Evolutionary conservation across 768 basidiomycete genomes (phyloP).

Genomic region (Calocera cornea): DNA sequence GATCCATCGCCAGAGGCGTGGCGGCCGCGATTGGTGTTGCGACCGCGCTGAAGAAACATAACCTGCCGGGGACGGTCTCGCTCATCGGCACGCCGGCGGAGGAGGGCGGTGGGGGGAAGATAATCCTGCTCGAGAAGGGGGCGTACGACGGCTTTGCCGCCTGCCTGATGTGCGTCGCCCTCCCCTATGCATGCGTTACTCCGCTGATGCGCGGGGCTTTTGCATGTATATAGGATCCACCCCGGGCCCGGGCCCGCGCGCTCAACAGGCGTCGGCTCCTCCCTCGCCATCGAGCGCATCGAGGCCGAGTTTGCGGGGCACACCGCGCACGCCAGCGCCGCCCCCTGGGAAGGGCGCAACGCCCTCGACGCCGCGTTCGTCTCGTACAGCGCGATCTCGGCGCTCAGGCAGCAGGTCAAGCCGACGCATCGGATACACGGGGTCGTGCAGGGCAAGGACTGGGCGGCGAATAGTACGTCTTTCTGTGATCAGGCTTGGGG

Average conservation of each 20-base stretch:
- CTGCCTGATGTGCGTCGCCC: not conserved
- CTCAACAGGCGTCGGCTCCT: not conserved
- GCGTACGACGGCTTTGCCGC: not conserved
- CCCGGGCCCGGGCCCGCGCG: constrained; percentile 14
- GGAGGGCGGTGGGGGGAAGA: not conserved
- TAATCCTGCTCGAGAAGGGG: not conserved
- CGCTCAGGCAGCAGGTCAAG: constrained; percentile 15
- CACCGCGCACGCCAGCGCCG: not conserved
- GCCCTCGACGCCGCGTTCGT: not conserved
- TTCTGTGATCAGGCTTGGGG: not conserved
- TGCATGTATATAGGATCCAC: not conserved
- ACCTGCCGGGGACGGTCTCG: constrained; percentile 54
- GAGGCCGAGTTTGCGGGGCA: not conserved
- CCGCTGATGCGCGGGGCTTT: not conserved
- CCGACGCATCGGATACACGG: constrained; percentile 6
- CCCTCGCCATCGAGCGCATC: constrained; percentile 3
- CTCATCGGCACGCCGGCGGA: constrained; percentile 67
- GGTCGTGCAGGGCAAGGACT: constrained; percentile 37
- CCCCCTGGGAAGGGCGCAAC: constrained; percentile 6
- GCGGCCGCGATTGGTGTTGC: constrained; percentile 57
- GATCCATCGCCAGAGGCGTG: constrained; percentile 38
- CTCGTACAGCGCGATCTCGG: constrained; percentile 55
- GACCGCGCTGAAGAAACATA: constrained; percentile 43
- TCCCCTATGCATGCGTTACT: not conserved
- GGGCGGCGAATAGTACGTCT: constrained; percentile 51